Evolutionary conservation across 805 yeast species (phyloP), one percentile per base, ranked within the genome.

Genomic region (Candida verbasci): DNA sequence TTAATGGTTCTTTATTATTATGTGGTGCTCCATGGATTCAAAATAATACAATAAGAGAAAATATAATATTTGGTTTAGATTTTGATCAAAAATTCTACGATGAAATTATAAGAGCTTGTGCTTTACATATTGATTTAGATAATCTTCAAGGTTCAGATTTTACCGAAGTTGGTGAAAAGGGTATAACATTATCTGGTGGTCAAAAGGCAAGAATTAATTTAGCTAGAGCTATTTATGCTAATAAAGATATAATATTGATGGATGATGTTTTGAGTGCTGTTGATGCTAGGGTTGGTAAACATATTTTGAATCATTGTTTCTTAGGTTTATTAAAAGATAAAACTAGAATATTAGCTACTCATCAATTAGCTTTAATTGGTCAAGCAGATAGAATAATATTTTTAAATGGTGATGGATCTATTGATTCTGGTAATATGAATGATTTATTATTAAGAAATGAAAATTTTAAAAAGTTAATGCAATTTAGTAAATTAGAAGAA

Each of bases 261-360:
- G 95, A 86, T 53, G 95, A 86, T 53, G 87, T 85, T 11, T 67
- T 86, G 39, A 77, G 86, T 61, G 94, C 95, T 4, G 94, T 86
- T 6, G 95, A 86, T 58, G 87, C 91, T 22, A 78, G 85, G 49
- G 94, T 85, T 30, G 94, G 93, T n/a, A 75, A 74, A 39, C 87
- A 80, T 48, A 82, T 86, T 35, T 76, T 85, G 73, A 70, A 76
- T 37, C 67, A 76, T 27, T 86, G 95, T 58, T 56, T 86, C 29
- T 44, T 72, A 42, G 88, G 85, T 0, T 41, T 77, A 18, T 53
- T 87, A 41, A 59, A 62, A 27, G 56, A 59, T 14, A 76, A 72
- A 48, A 87, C 96, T 0, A 70, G 93, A 48, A 49, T 87, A 9
- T 65, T 86, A 49, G 94, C 94, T 2, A 87, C 96, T 0, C 96